Evolutionary conservation across 192 early-diverging fungal species (phyloP), one percentile per base, ranked within the genome.

Genomic region (Backusella tarrabulga): DNA sequence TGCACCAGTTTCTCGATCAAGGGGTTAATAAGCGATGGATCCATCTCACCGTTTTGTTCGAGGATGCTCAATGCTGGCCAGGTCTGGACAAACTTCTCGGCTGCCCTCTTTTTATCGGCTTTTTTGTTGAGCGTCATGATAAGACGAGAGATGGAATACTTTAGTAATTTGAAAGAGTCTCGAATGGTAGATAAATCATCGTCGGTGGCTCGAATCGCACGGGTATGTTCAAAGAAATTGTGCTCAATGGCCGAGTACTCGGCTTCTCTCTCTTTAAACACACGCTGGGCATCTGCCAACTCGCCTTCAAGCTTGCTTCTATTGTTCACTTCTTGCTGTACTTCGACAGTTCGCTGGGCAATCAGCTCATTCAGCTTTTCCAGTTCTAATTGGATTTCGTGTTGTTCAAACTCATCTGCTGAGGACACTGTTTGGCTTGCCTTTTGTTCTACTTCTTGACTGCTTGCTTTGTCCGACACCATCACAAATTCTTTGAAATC

Each of bases 131-230:
- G 73, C 36, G 79, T 78, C 79, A 80, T 76, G 19, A 80, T 52
- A 6, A 84, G 34, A 32, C 83, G 79, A 32, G 79, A 56, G 14
- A 84, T 75, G 34, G 50, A 72, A 36, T 84, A 80, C 71, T 80
- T 84, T 19, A 84, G 54, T 4, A 78, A 40, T 52, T 84, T 80
- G 60, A 84, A 79, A 0, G 75, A 72, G 66, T 84, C 83, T 7
- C 83, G 73, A 44, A 84, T 84, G 9, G 83, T 84, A 2, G 83
- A 84, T 12, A 84, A 67, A 38, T 84, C 83, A 75, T 84, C 83
- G 70, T 84, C 83, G 4, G 83, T 84, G 15, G 83, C 79, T 41
- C 83, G 79, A 46, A 84, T 74, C 32, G 72, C 67, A 34, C 79
- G 76, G 11, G 79, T 80, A 32, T 80, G 77, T 50, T 77, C 73